Conservation (phyloP, 805 yeast species). For the Zygoascus biomembranicola region DNA sequence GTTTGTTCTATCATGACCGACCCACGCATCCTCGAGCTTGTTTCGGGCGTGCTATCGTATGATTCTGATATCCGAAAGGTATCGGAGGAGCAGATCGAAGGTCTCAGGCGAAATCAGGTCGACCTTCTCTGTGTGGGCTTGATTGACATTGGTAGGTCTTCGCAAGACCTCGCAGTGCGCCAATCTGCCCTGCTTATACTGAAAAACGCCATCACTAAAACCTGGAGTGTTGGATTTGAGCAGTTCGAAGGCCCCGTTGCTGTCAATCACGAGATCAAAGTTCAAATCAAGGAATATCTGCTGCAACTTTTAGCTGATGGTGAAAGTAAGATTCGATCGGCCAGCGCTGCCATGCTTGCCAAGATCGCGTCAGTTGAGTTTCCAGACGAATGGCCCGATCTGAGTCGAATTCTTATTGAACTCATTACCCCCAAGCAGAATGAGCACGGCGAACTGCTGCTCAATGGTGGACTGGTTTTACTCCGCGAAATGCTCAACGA, state of each 20-base stretch:
- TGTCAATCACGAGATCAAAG: constrained; percentile 45
- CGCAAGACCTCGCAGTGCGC: constrained; percentile 3
- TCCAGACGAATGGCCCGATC: constrained; percentile 92
- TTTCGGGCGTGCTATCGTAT: neutral
- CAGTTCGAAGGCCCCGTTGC: constrained; percentile 57
- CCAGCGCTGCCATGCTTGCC: constrained; percentile 66
- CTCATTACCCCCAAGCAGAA: constrained; percentile 32
- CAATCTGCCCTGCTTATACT: constrained; percentile 62
- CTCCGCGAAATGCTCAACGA: constrained; percentile 74
- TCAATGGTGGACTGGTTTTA: constrained; percentile 29
- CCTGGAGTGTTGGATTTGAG: constrained; percentile 80
- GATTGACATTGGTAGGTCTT: neutral
- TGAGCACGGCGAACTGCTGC: constrained; percentile 27
- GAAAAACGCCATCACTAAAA: constrained; percentile 57
- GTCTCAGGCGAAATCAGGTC: neutral
- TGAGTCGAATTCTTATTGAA: constrained; percentile 24
- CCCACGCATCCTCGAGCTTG: neutral
- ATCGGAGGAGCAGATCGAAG: neutral
- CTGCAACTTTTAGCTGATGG: constrained; percentile 40
- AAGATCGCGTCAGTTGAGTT: constrained; percentile 84
- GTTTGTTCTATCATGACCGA: neutral
- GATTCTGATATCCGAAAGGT: neutral
- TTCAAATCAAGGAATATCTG: constrained; percentile 41
- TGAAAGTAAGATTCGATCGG: constrained; percentile 53
- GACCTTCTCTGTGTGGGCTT: neutral